phyloP scores from a whole-genome alignment of 2,329 filamentous ascomycete genomes.

The Sphaerostilbella broomeana region DNA sequence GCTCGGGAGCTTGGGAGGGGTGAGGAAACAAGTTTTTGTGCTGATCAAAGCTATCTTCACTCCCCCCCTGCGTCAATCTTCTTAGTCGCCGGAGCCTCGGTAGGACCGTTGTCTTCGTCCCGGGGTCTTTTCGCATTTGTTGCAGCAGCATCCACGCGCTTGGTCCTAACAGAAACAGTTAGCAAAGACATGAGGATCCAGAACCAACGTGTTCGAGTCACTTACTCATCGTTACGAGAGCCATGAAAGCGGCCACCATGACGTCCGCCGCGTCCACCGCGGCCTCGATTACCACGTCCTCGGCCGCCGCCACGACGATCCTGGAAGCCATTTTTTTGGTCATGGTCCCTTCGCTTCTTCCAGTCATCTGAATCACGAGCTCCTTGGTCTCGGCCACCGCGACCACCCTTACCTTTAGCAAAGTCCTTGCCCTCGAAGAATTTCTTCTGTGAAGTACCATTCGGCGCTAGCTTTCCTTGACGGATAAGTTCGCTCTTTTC shows the following conservation, averaged over 20 bases:
- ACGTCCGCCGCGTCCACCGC: conserved; percentile 35
- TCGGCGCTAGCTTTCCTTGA: conserved; percentile 61
- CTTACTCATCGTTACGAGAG: conserved; percentile 19
- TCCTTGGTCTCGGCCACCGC: conserved; percentile 32
- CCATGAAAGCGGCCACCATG: conserved; percentile 20
- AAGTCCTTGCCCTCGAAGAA: conserved; percentile 45
- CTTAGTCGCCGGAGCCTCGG: conserved; percentile 49
- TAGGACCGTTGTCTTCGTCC: conserved; percentile 43
- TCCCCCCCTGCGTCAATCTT: conserved; percentile 52
- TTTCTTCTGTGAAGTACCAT: conserved; percentile 32
- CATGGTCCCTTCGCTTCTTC: conserved; percentile 57
- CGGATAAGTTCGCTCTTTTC: conserved; percentile 68
- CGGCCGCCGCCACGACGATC: conserved; percentile 40
- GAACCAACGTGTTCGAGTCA: background rate
- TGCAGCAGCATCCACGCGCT: conserved; percentile 10
- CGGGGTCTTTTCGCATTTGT: conserved; percentile 48
- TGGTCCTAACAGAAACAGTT: conserved; percentile 1
- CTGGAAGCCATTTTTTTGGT: conserved; percentile 54
- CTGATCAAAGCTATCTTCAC: conserved; percentile 12
- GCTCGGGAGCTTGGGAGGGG: too few relatives aligned
- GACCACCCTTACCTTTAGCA: conserved; percentile 34
- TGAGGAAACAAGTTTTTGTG: too few relatives aligned
- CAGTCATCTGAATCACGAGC: conserved; percentile 50
- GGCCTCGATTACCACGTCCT: conserved; percentile 37
- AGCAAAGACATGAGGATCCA: background rate